Evolutionary conservation across 2,329 filamentous ascomycete species (phyloP).

Genomic region (Calycina herbarum): DNA sequence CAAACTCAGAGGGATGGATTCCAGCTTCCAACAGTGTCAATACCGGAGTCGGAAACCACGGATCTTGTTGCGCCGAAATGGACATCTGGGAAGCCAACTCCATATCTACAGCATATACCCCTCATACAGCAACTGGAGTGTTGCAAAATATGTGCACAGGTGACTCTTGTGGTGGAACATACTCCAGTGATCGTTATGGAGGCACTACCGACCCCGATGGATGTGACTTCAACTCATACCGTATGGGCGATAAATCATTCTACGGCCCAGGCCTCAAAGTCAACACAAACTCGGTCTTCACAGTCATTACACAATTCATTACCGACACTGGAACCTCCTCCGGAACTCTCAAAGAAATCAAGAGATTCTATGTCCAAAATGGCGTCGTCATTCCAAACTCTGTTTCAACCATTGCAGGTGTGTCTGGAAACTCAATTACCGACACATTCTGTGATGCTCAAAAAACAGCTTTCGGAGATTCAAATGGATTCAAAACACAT

Average conservation of each 20-base stretch:
- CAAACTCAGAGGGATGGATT: conserved; percentile 54
- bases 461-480: conserved; percentile 54
- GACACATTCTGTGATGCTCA: conserved; percentile 54
- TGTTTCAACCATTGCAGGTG: conserved; percentile 44
- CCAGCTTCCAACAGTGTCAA: conserved; percentile 50
- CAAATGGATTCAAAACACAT: conserved; percentile 49
- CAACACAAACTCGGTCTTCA: conserved; percentile 52
- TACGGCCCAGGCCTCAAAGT: conserved; percentile 54
- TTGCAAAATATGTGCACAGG: conserved; percentile 38
- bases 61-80: conserved; percentile 65
- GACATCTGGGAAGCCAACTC: conserved; percentile 66
- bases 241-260: conserved; percentile 56
- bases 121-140: conserved; percentile 45
- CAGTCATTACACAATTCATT: conserved; percentile 60
- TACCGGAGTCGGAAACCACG: conserved; percentile 49
- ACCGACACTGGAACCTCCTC: conserved; percentile 47
- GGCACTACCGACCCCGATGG: conserved; percentile 60
- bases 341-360: conserved; percentile 53
- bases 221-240: conserved; percentile 62
- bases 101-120: conserved; percentile 56
- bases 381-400: conserved; percentile 53
- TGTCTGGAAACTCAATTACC: conserved; percentile 53
- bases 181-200: conserved; percentile 45
- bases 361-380: conserved; percentile 56
- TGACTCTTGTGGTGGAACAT: conserved; percentile 45